These are phyloP conservation scores for Chrysoporthe cubensis DNA, from an alignment of 2,329 filamentous ascomycete genomes.

Conservation along the genomic window DNA sequence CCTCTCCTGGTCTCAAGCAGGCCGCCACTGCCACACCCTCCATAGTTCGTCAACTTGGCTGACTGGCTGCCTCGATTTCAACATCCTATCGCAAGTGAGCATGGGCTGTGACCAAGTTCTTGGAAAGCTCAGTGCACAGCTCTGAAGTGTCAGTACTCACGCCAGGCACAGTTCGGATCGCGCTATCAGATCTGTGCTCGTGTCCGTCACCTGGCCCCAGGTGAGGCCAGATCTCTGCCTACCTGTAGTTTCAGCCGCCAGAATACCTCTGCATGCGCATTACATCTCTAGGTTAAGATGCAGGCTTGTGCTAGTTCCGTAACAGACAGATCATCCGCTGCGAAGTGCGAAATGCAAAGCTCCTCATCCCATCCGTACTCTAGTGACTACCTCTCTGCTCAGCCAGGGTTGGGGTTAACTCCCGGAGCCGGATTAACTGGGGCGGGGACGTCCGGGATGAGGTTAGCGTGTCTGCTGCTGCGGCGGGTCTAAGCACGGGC, in stretches of 20 bases:
- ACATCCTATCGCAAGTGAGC: background rate
- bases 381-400: too few species aligned
- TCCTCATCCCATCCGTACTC: too few species aligned
- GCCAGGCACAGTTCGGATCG: background rate
- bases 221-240: background rate
- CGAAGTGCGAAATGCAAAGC: too few species aligned
- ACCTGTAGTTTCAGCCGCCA: background rate
- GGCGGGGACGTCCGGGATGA: conserved; percentile 6
- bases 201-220: background rate
- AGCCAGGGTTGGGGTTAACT: conserved; percentile 9
- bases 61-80: background rate
- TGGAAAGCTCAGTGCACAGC: too few species aligned
- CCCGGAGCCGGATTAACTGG: conserved; percentile 17
- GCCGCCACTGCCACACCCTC: background rate
- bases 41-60: background rate
- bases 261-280: background rate
- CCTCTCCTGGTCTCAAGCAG: background rate
- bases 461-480: background rate
- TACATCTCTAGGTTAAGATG: background rate
- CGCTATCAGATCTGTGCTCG: background rate
- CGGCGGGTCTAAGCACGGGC: conserved; percentile 7
- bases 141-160: background rate
- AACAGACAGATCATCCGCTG: too few species aligned
- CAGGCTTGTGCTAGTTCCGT: background rate
- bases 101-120: background rate